phyloP scores from a whole-genome alignment of 1,139 yeast genomes.

The Suhomyces anneliseae region DNA sequence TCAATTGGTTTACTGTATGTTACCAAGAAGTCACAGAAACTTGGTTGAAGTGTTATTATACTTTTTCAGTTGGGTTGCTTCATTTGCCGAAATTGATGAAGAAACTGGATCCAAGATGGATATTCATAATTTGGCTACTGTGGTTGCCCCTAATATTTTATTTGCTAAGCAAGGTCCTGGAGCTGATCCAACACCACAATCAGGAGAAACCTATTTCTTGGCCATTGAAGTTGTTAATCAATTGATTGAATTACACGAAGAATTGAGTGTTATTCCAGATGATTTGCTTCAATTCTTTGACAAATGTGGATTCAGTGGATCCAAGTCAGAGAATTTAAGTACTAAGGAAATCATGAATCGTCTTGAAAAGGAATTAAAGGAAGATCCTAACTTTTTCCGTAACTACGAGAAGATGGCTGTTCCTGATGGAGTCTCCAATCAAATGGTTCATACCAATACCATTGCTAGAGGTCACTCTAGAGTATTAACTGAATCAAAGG shows the following conservation, averaged over 20 bases:
- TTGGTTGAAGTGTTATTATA: conserved; percentile 81
- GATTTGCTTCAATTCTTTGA: conserved; percentile 46
- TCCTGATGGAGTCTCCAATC: conserved; percentile 23
- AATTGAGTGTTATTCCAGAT: conserved; percentile 72
- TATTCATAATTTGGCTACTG: conserved; percentile 91
- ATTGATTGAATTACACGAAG: conserved; percentile 80
- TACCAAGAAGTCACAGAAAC: conserved; percentile 83
- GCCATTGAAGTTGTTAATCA: conserved; percentile 90
- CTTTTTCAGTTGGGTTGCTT: conserved; percentile 93
- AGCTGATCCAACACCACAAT: conserved; percentile 24
- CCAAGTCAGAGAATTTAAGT: conserved; percentile 21
- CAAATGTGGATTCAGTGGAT: conserved; percentile 30
- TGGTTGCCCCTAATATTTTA: conserved; percentile 87
- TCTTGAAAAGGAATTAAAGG: conserved; percentile 34
- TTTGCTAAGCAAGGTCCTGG: conserved; percentile 46
- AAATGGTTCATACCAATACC: conserved; percentile 35
- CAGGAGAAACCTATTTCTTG: conserved; percentile 77
- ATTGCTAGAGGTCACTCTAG: conserved; percentile 38
- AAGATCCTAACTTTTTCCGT: conserved; percentile 30
- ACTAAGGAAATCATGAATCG: conserved; percentile 41
- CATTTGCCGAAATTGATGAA: conserved; percentile 87
- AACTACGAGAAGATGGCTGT: conserved; percentile 23
- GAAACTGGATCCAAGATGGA: conserved; percentile 96
- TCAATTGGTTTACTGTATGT: conserved; percentile 72
- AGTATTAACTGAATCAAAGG: conserved; percentile 29